Conservation (phyloP, 257 asterid genomes). For the Ocimum tenuiflorum region DNA sequence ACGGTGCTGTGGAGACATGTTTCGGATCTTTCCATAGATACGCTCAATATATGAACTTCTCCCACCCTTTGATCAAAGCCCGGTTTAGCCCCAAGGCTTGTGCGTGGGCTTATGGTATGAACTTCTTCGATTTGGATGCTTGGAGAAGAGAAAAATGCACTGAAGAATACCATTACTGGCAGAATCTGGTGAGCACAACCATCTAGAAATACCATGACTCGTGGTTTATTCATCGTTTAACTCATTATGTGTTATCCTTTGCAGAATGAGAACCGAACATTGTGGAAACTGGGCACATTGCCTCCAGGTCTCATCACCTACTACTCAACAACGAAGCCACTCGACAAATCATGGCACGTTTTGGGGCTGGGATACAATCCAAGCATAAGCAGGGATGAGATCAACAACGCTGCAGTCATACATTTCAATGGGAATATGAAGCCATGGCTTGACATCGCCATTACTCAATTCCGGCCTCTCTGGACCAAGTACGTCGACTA, state of each 20-base stretch:
- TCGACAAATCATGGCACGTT: constrained; percentile 89
- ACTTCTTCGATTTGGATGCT: constrained; percentile 76
- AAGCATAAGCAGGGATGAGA: constrained; percentile 77
- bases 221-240: too few relatives aligned
- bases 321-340: constrained; percentile 84
- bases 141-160: constrained; percentile 76
- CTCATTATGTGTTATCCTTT: neutral
- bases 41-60: constrained; percentile 74
- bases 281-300: constrained; percentile 83
- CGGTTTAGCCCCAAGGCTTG: constrained; percentile 78
- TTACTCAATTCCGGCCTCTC: constrained; percentile 61
- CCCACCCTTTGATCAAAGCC: constrained; percentile 60
- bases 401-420: constrained; percentile 75
- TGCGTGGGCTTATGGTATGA: constrained; percentile 90
- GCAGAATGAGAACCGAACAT: constrained; percentile 77
- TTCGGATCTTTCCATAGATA: constrained; percentile 73
- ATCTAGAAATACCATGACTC: neutral
- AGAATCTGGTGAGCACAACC: constrained; percentile 46
- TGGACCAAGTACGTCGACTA: constrained; percentile 83
- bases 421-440: constrained; percentile 84
- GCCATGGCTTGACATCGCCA: constrained; percentile 93
- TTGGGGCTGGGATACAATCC: constrained; percentile 92
- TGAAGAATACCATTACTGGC: constrained; percentile 77
- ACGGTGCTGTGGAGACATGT: constrained; percentile 80
- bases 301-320: constrained; percentile 86